Base-by-base conservation (phyloP, 257 asterid species). In the Penstemon davidsonii region DNA sequence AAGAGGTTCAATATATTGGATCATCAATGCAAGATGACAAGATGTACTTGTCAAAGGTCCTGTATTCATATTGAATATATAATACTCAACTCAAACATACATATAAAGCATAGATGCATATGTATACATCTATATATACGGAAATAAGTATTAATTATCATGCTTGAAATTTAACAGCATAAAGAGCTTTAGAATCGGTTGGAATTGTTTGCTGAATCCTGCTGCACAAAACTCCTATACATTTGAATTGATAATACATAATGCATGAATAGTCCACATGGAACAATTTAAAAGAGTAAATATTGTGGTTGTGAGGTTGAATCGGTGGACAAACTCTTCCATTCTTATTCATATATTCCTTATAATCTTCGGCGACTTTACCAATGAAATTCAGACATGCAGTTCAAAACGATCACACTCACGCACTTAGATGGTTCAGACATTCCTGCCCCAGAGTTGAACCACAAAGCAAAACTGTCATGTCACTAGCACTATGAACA, bases 301-400 rank as follows among this genome's bases (percentile, higher is more conserved):
- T 49, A 15, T 49, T 10, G 15, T 25, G 5, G 6, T n/a, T 36
- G 7, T 40, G 12, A n/a, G 53, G 46, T 51, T 43, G 55, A 51
- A 70, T 53, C 39, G 40, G 50, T 55, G 50, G 42, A 4, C 45
- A 70, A 42, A 36, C 41, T 10, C 57, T 55, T 63, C 57, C 43
- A 47, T 63, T 52, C 19, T 11, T 62, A 42, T 44, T 62, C 55
- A 8, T 44, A 9, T 58, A 43, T 62, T 42, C 33, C 18, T 49
- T 49, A 49, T 3, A 49, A 49, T 25, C 33, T 2, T 25, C 33
- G 33, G 53, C 13, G 25, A 58, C 19, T 19, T 38, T 8, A 56
- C 47, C 66, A 51, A 72, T 18, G 59, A 72, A 10, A 63, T 41
- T 8, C 41, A 47, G 51, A 54, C n/a, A 43, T 36, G 46, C 47